Percentiles rank a stretch among this genome's conserved stretches.
phyloP scores from a whole-genome alignment of 148 eudicot species.

The Vaccinium vitisidaea region DNA sequence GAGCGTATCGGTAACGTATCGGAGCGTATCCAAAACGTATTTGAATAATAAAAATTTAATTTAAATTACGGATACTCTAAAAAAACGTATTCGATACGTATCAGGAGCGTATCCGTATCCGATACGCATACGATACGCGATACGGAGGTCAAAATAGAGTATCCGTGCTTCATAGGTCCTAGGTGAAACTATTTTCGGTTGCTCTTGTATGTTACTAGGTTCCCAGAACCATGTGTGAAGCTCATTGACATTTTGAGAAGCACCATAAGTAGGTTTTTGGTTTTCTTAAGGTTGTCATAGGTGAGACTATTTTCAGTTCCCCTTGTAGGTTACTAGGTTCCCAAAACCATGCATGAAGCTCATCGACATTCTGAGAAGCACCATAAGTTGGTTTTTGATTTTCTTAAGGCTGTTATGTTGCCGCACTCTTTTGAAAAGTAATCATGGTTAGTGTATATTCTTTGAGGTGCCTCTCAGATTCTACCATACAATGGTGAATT shows the following conservation, averaged over 20 bases:
- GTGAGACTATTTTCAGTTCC: not conserved
- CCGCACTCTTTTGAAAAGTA: not conserved
- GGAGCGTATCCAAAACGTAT: no score
- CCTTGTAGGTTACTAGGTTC: not conserved
- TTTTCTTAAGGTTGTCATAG: not conserved
- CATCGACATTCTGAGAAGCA: not conserved
- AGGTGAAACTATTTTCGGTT: not conserved
- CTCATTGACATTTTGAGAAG: not conserved
- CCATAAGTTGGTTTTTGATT: not conserved
- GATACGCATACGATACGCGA: no score
- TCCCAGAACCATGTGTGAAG: not conserved
- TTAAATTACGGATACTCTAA: no score
- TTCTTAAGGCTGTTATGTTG: not conserved
- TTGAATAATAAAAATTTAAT: no score
- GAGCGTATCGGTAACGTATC: no score
- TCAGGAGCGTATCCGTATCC: no score
- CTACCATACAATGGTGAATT: not conserved
- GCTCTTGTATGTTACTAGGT: not conserved
- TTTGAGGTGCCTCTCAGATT: not conserved
- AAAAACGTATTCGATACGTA: no score
- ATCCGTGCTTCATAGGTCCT: no score
- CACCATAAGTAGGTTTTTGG: not conserved
- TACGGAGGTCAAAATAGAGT: no score
- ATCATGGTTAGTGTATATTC: not conserved
- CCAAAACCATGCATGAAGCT: not conserved